A percentile compares a stretch with the other conserved stretches of the same genome.
Evolutionary conservation across 371 early-diverging fungal genomes (phyloP).

Genomic region (Parasitella parasitica): DNA sequence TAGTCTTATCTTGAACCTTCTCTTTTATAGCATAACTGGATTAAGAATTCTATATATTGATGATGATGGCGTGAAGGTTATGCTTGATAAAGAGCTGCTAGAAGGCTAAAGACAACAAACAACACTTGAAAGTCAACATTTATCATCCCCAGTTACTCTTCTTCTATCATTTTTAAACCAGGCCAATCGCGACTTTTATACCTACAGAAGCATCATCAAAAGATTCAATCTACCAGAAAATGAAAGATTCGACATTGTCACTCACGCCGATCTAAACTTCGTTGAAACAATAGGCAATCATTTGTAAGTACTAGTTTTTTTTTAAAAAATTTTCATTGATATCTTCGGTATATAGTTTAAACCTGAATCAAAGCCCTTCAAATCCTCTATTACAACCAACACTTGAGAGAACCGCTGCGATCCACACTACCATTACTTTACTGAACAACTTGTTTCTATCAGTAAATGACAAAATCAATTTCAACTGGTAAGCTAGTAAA

Average conservation of each 20-base stretch:
- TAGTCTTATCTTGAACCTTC: constrained; percentile 14
- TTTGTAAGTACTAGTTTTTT: constrained; percentile 8
- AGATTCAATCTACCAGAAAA: constrained; percentile 9
- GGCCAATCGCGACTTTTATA: constrained; percentile 9
- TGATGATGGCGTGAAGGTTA: constrained; percentile 11
- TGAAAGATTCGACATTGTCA: constrained; percentile 8
- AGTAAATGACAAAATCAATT: constrained; percentile 11
- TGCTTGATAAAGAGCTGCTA: constrained; percentile 8
- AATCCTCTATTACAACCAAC: constrained; percentile 6
- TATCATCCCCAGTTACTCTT: constrained; percentile 10
- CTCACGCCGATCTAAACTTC: constrained; percentile 13
- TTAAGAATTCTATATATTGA: constrained; percentile 11
- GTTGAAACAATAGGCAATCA: constrained; percentile 11
- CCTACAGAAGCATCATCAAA: constrained; percentile 14
- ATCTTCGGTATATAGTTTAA: constrained; percentile 9
- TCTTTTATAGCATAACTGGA: constrained; percentile 15
- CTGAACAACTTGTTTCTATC: constrained; percentile 11
- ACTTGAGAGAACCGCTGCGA: constrained; percentile 10
- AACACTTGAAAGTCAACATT: constrained; percentile 3
- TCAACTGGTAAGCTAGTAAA: constrained; percentile 10
- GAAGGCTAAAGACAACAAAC: constrained; percentile 6
- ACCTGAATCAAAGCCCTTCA: constrained; percentile 10
- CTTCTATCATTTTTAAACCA: constrained; percentile 9
- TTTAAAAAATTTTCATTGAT: constrained; percentile 2
- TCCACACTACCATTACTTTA: constrained; percentile 6